phyloP scores from a whole-genome alignment of 208 protist genomes.

The Leishmania mexicana region DNA sequence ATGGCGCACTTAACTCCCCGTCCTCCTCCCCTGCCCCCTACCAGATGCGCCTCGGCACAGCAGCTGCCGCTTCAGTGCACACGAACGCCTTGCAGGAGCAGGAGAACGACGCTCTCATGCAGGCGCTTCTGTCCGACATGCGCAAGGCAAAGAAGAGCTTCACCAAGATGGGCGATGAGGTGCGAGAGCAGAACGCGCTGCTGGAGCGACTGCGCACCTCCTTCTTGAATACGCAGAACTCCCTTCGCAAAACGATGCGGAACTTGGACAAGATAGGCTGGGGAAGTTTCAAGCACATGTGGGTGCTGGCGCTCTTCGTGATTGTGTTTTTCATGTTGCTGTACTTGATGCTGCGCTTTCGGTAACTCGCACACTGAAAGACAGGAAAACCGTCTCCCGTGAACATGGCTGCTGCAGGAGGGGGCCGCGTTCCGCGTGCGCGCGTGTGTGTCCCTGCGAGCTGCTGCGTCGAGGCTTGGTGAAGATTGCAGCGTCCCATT shows the following conservation, averaged over 20 bases:
- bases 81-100: constrained; percentile 34
- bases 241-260: constrained; percentile 54
- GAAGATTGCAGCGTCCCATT: background rate
- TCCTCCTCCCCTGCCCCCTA: constrained; percentile 4
- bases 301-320: constrained; percentile 81
- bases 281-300: constrained; percentile 73
- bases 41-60: background rate
- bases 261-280: constrained; percentile 46
- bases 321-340: constrained; percentile 78
- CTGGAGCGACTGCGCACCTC: constrained; percentile 47
- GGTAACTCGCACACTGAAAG: constrained; percentile 9
- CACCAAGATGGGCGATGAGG: constrained; percentile 62
- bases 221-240: constrained; percentile 44
- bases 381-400: background rate
- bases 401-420: background rate
- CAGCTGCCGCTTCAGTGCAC: constrained; percentile 5
- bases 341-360: constrained; percentile 73
- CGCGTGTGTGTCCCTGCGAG: background rate
- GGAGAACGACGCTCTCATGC: constrained; percentile 81
- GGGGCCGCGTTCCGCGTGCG: background rate
- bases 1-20: background rate
- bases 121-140: constrained; percentile 70
- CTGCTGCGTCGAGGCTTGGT: background rate
- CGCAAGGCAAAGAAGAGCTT: constrained; percentile 47
- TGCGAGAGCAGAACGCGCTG: constrained; percentile 72